Evolutionary conservation across 176 grass and related monocot genomes (phyloP), one percentile per base, ranked within the genome.

Genomic region (Elaeis guineensis): DNA sequence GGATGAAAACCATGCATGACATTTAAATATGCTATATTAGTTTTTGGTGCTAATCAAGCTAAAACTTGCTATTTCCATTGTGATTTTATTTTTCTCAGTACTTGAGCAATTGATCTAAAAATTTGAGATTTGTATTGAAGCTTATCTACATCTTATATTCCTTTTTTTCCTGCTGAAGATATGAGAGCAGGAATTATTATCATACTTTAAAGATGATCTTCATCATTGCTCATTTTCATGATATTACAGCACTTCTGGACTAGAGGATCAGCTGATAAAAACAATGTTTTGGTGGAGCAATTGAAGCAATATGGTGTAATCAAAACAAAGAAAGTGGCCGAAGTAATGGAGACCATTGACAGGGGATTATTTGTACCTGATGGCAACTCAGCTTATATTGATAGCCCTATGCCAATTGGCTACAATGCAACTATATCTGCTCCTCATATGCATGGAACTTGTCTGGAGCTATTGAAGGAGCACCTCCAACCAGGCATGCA

Each of bases 361-460:
- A 81, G 89, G 82, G 89, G 72, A 1, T 53, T 84, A 21, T 93
- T 93, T 71, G 77, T 87, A 16, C 58, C 80, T 3, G 75, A 79
- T 53, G 89, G 69, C 14, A 60, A 69, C 54, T 50, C 77, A 16
- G 80, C 80, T 44, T 93, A 93, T 62, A 5, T 59, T 32, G 89
- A 93, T 49, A 93, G 72, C 63, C 89, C 89, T 52, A 79, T 88
- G 80, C 84, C 84, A 25, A 93, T 87, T 64, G 89, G 89, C 59
- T 87, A 81, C 53, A 93, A 87, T 21, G 89, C 84, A 3, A 93
- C 84, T 4, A 93, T 93, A 81, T 93, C 83, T 60, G 80, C 83
- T 44, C 89, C 83, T 63, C 89, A 93, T 69, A 93, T 93, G 89
- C 89, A 93, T 44, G 89, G 77, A 19, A 69, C 83, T 65, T 93